Conservation (phyloP, 768 basidiomycete species). For the Boletus subparvulus region DNA sequence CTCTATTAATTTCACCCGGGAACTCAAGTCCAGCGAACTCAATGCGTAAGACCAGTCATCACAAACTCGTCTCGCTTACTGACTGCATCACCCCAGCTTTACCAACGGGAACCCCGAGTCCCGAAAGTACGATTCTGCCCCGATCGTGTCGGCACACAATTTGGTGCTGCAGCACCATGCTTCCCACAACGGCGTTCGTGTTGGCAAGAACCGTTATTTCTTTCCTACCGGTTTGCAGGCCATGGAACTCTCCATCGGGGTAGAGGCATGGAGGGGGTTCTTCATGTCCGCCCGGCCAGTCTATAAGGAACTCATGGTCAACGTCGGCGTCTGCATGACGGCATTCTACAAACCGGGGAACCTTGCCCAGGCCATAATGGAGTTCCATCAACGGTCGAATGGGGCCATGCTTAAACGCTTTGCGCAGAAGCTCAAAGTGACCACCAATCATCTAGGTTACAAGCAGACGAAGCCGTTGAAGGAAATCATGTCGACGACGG, state of each 20-base stretch:
- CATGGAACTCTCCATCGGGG: constrained; percentile 34
- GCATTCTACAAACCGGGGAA: constrained; percentile 61
- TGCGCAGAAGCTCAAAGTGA: constrained; percentile 55
- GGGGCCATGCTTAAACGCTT: constrained; percentile 49
- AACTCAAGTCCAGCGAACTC: constrained; percentile 33
- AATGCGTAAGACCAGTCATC: constrained; percentile 30
- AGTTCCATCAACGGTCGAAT: constrained; percentile 42
- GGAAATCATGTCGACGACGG: constrained; percentile 37
- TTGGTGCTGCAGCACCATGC: constrained; percentile 46
- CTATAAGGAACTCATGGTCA: constrained; percentile 51
- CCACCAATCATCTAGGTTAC: constrained; percentile 55
- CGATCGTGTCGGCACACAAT: constrained; percentile 47
- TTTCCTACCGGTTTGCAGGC: constrained; percentile 35
- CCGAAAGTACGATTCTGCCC: constrained; percentile 41
- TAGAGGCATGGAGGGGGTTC: constrained; percentile 49
- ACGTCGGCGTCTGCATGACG: constrained; percentile 54
- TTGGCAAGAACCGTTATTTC: constrained; percentile 53
- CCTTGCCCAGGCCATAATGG: constrained; percentile 55
- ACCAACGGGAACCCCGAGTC: constrained; percentile 37
- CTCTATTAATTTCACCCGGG: constrained; percentile 31
- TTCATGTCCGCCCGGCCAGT: constrained; percentile 51
- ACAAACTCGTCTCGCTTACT: neutral
- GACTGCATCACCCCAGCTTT: constrained; percentile 32
- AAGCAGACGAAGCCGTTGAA: constrained; percentile 49
- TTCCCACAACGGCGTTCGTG: constrained; percentile 43